A percentile compares a stretch with the other conserved stretches of the same genome.
phyloP scores from a whole-genome alignment of 345 rosid species.

The Eucalyptus pauciflora region DNA sequence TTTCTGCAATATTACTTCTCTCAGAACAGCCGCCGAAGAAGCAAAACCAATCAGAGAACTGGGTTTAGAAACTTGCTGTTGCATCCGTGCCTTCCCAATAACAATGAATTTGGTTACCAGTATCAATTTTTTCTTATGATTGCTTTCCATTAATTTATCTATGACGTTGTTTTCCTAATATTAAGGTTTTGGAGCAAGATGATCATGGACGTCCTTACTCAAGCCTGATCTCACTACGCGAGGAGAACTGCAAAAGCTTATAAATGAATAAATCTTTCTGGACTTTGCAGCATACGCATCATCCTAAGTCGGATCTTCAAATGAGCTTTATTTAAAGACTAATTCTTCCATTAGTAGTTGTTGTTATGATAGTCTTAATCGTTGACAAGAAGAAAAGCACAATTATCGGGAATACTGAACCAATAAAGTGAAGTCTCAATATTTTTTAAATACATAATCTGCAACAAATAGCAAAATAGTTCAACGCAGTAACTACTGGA shows the following conservation, averaged over 20 bases:
- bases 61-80: neutral
- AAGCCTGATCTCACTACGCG: neutral
- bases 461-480: neutral
- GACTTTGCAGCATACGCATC: neutral
- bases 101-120: neutral
- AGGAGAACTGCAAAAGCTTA: neutral
- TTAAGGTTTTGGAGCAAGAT: neutral
- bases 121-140: neutral
- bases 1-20: slow-evolving; percentile 18
- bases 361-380: neutral
- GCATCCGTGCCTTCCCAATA: neutral
- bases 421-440: neutral
- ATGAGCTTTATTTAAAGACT: neutral
- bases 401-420: neutral
- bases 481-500: neutral
- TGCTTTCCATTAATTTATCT: neutral
- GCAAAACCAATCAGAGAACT: neutral
- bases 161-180: neutral
- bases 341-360: neutral
- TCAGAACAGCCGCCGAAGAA: neutral
- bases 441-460: neutral
- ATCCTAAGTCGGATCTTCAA: neutral
- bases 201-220: neutral
- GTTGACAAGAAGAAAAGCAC: neutral
- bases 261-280: neutral